Percentiles rank a stretch among this genome's conserved stretches.
Evolutionary conservation across 805 yeast genomes (phyloP).

Genomic region (Hemisphaericaspora nanyangensis): DNA sequence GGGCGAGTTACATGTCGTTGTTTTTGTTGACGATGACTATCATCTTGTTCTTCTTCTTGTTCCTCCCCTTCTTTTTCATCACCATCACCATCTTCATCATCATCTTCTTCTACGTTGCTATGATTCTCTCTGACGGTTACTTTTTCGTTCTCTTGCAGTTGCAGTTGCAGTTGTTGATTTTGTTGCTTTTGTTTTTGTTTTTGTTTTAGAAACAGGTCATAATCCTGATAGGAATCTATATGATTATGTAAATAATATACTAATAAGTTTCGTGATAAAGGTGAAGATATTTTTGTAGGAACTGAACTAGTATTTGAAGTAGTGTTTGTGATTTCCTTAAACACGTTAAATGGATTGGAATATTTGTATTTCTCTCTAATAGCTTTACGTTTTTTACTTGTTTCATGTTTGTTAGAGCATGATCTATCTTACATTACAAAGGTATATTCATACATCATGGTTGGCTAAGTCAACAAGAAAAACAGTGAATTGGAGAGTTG

Average conservation of each 20-base stretch:
- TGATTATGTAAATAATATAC: background rate
- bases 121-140: no score
- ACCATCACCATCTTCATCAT: no score
- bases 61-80: no score
- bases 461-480: no score
- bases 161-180: background rate
- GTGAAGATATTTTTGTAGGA: background rate
- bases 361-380: background rate
- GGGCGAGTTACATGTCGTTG: background rate
- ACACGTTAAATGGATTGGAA: background rate
- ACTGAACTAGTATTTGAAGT: background rate
- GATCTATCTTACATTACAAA: no score
- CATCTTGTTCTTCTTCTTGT: no score
- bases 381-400: conserved; percentile 1
- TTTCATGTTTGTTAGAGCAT: no score
- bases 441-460: no score
- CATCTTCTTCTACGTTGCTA: no score
- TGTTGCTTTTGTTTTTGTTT: background rate
- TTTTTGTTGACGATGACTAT: background rate
- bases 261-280: background rate
- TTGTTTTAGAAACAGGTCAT: no score
- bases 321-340: background rate
- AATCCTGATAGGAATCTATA: background rate
- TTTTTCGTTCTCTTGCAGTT: no score
- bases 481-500: no score